phyloP scores from a whole-genome alignment of 148 eudicot genomes.

The Arctostaphylos glauca region DNA sequence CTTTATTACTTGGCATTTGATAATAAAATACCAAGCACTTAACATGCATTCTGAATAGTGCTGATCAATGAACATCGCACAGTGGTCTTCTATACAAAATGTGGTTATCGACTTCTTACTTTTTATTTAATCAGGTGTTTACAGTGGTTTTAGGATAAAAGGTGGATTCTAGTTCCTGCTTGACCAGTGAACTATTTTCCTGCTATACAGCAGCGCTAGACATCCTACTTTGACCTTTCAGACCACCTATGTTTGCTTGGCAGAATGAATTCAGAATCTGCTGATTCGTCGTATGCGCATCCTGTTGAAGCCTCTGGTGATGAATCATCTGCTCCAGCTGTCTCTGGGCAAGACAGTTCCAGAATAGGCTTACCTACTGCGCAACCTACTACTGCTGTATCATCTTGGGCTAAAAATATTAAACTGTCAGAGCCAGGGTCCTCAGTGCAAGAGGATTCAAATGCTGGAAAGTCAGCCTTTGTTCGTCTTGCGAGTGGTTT shows the following conservation, averaged over 20 bases:
- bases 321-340: slow-evolving; percentile 32
- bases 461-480: slow-evolving; percentile 50
- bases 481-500: slow-evolving; percentile 67
- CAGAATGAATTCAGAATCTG: slow-evolving; percentile 60
- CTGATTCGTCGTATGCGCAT: slow-evolving; percentile 33
- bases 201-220: neutral
- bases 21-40: too few species aligned
- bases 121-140: neutral
- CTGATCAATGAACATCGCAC: neutral
- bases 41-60: neutral
- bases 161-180: neutral
- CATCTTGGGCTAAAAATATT: slow-evolving; percentile 48
- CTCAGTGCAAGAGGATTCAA: slow-evolving; percentile 38
- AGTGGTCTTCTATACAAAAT: neutral
- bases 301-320: slow-evolving; percentile 34
- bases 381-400: slow-evolving; percentile 38
- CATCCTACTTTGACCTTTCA: neutral
- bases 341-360: slow-evolving; percentile 33
- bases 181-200: neutral
- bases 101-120: neutral
- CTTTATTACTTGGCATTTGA: neutral
- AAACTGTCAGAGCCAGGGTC: slow-evolving; percentile 37
- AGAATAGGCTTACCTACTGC: slow-evolving; percentile 29
- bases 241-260: slow-evolving; percentile 9
- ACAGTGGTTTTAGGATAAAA: neutral